Conservation (phyloP, 2,329 filamentous ascomycete genomes). For the Chaetomium sp. region DNA sequence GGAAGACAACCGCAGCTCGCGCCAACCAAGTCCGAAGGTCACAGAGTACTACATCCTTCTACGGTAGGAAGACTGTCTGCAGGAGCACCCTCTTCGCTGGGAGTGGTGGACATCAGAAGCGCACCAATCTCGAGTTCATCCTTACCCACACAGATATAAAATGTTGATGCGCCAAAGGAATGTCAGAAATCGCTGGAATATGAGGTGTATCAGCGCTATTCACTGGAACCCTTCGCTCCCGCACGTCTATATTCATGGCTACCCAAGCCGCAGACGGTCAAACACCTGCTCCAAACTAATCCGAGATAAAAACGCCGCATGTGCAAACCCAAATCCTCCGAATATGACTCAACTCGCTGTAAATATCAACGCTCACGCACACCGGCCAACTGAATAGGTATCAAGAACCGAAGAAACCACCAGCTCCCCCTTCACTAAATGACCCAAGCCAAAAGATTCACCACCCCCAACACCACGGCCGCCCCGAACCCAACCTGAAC, state of each 20-base stretch:
- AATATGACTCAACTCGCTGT: background rate
- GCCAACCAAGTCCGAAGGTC: background rate
- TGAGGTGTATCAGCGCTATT: background rate
- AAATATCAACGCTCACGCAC: background rate
- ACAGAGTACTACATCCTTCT: background rate
- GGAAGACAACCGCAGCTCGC: background rate
- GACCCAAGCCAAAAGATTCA: constrained; percentile 22
- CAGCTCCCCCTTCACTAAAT: background rate
- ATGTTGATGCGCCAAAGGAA: too few relatives aligned
- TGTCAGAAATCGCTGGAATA: background rate
- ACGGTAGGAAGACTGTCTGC: too few relatives aligned
- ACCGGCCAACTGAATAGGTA: background rate
- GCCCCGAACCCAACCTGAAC: constrained; percentile 5
- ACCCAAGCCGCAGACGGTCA: background rate
- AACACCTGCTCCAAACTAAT: background rate
- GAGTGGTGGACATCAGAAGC: background rate
- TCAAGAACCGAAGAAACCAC: background rate
- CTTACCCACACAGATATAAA: background rate
- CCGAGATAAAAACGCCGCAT: background rate
- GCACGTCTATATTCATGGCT: background rate
- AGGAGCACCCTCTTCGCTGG: background rate
- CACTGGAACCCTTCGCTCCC: background rate
- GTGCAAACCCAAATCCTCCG: constrained; percentile 3
- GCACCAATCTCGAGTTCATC: background rate
- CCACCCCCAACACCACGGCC: constrained; percentile 12